These are phyloP conservation scores for Ceratocystiopsis sp. DNA, from an alignment of 2,329 filamentous ascomycete genomes.

Conservation along the genomic window DNA sequence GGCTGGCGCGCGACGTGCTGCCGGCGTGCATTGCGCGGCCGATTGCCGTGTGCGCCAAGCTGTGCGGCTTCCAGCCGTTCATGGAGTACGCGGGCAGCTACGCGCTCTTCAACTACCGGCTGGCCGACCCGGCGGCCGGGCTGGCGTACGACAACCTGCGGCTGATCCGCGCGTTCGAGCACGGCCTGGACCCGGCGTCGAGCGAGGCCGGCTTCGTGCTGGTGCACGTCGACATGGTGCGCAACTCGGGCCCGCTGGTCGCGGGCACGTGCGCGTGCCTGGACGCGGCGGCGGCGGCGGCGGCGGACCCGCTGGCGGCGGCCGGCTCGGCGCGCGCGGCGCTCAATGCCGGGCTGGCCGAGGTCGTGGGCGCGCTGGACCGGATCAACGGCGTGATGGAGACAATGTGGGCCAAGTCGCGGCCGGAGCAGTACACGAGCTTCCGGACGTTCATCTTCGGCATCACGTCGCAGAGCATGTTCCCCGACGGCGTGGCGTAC, in stretches of 20 bases:
- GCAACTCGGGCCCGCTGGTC: constrained; percentile 63
- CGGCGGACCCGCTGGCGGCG: constrained; percentile 13
- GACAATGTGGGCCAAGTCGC: constrained; percentile 75
- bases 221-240: constrained; percentile 90
- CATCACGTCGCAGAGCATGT: constrained; percentile 87
- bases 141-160: constrained; percentile 54
- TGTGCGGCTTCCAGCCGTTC: constrained; percentile 85
- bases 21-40: constrained; percentile 63
- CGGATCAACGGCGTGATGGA: constrained; percentile 72
- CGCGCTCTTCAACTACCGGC: constrained; percentile 51
- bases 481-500: constrained; percentile 80
- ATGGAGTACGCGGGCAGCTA: constrained; percentile 69
- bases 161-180: constrained; percentile 80
- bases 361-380: constrained; percentile 44
- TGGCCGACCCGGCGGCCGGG: constrained; percentile 36
- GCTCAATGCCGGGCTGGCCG: constrained; percentile 47
- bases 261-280: constrained; percentile 53
- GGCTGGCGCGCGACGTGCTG: constrained; percentile 55
- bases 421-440: constrained; percentile 66
- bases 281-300: constrained; percentile 29
- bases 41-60: constrained; percentile 65
- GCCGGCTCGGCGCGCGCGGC: constrained; percentile 25
- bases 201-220: constrained; percentile 95
- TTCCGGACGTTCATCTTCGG: constrained; percentile 97
- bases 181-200: constrained; percentile 67